Percentiles rank a stretch among this genome's conserved stretches.
phyloP scores from a whole-genome alignment of 23 red algal genomes.

The Gracilaria vermiculophylla region DNA sequence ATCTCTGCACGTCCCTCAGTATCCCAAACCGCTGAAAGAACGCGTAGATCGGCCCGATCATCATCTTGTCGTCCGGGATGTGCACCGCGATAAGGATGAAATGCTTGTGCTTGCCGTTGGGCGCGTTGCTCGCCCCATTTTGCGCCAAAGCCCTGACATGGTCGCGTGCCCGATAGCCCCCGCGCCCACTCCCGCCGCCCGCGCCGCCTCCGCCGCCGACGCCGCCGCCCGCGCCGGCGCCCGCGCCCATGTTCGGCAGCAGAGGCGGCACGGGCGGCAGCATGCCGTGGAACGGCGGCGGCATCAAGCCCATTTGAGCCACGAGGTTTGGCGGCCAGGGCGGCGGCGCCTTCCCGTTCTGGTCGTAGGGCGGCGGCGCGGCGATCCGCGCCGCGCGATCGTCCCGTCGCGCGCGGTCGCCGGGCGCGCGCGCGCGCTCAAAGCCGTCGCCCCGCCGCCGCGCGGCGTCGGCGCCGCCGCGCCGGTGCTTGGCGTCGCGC shows the following conservation, averaged over 20 bases:
- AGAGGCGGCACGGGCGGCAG: neutral
- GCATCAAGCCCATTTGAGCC: neutral
- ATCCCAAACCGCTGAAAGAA: constrained; percentile 80
- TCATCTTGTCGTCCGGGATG: constrained; percentile 75
- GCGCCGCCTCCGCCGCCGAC: neutral
- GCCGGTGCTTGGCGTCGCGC: constrained; percentile 24
- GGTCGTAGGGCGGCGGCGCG: neutral
- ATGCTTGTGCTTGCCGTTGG: constrained; percentile 14
- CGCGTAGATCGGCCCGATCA: constrained; percentile 46
- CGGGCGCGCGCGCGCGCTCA: neutral
- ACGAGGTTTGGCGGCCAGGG: neutral
- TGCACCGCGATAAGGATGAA: constrained; percentile 36
- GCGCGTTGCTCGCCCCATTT: neutral
- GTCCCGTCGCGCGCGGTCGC: neutral
- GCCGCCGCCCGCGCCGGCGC: too few relatives aligned
- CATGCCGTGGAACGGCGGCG: neutral
- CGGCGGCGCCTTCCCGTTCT: constrained; percentile 19
- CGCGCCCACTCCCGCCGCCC: neutral
- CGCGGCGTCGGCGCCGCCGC: neutral
- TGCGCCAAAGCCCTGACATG: neutral
- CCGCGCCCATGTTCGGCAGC: constrained; percentile 15
- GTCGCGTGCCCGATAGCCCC: neutral
- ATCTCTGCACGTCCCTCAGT: constrained; percentile 43
- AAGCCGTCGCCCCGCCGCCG: neutral
- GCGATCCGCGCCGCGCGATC: neutral